Conservation (phyloP, 2,329 filamentous ascomycete species). For the Aspergillus sp. region DNA sequence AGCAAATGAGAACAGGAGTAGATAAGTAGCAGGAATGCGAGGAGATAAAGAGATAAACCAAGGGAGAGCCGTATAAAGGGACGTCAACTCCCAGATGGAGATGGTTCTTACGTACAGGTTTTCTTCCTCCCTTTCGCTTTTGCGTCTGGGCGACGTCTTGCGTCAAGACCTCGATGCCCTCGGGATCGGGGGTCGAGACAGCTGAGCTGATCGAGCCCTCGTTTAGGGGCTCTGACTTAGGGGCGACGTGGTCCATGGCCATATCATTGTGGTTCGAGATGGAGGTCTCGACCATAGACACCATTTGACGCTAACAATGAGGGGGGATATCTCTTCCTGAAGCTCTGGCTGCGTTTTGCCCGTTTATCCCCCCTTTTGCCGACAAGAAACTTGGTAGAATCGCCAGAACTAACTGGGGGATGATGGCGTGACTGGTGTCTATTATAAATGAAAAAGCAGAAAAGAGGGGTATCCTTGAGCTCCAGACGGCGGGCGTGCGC, state of each 20-base stretch:
- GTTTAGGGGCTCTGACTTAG: conserved; percentile 42
- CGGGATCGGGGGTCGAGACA: conserved; percentile 48
- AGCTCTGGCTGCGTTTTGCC: conserved; percentile 3
- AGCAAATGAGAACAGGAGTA: conserved; percentile 9
- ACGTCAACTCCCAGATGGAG: neutral
- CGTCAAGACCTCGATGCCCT: conserved; percentile 36
- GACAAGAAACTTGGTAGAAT: neutral
- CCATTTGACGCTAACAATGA: conserved; percentile 34
- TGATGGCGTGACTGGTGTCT: neutral
- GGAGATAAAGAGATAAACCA: conserved; percentile 9
- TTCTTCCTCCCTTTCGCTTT: conserved; percentile 96
- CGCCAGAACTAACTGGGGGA: conserved; percentile 7
- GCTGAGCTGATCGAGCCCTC: conserved; percentile 46
- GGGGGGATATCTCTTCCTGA: conserved; percentile 12
- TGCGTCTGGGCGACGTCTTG: conserved; percentile 56
- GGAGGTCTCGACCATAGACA: conserved; percentile 45
- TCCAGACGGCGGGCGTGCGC: neutral
- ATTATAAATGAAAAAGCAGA: conserved; percentile 5
- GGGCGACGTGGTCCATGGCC: conserved; percentile 40
- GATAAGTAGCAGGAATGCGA: conserved; percentile 15
- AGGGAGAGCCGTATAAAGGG: conserved; percentile 1
- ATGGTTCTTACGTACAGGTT: conserved; percentile 69
- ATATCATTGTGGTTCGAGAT: conserved; percentile 42
- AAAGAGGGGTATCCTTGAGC: neutral
- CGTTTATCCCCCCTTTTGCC: conserved; percentile 14